Evolutionary conservation across 768 basidiomycete genomes (phyloP).

Genomic region (Vararia minispora): DNA sequence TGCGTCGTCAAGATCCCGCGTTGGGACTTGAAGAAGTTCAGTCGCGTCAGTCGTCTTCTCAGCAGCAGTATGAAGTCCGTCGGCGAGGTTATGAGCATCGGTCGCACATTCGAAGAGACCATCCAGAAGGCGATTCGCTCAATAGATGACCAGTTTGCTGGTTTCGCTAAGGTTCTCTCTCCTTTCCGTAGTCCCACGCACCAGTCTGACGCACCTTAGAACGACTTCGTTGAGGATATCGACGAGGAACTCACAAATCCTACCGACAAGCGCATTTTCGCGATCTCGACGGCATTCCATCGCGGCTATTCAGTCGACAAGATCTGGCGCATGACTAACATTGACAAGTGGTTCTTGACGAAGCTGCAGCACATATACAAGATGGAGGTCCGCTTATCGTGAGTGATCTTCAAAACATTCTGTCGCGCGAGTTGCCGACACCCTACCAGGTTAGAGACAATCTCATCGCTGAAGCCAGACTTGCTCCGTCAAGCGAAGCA

Average conservation of each 20-base stretch:
- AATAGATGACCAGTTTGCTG: constrained; percentile 90
- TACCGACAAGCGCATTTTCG: constrained; percentile 95
- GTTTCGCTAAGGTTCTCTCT: constrained; percentile 66
- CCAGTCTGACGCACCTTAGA: constrained; percentile 33
- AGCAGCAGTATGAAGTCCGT: constrained; percentile 99
- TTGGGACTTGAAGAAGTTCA: constrained; percentile 99
- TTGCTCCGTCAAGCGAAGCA: constrained; percentile 81
- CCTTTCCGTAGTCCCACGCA: not conserved
- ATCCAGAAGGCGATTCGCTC: constrained; percentile 96
- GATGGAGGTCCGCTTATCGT: constrained; percentile 74
- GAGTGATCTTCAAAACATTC: constrained; percentile 22
- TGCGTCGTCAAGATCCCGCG: constrained; percentile 97
- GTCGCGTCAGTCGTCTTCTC: constrained; percentile 77
- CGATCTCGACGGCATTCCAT: constrained; percentile 89
- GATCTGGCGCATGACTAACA: constrained; percentile 96
- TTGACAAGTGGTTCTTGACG: constrained; percentile 97
- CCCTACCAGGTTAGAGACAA: constrained; percentile 42
- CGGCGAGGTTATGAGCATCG: constrained; percentile 99
- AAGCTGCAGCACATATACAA: constrained; percentile 75
- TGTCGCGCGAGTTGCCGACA: not conserved
- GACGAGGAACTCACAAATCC: constrained; percentile 91
- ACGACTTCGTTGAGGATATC: constrained; percentile 79
- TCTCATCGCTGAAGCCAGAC: constrained; percentile 49
- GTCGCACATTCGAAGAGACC: constrained; percentile 96
- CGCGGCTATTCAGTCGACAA: constrained; percentile 91